phyloP scores from a whole-genome alignment of 306 rosid genomes.

The Sindora glabra region DNA sequence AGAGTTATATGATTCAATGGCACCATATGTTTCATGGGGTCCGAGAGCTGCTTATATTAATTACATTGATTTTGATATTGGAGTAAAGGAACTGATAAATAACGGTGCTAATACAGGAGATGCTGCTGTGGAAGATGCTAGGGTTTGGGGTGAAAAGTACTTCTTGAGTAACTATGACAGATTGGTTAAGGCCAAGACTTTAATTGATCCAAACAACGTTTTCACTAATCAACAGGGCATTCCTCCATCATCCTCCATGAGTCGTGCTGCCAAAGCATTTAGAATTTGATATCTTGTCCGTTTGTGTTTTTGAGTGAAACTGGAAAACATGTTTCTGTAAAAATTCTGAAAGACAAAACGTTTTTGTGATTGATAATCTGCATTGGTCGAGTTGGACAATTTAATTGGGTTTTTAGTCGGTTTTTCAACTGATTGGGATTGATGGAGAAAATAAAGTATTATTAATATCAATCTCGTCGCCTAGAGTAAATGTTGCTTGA shows the following conservation, averaged over 20 bases:
- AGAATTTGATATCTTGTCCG: no score
- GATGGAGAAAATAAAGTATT: no score
- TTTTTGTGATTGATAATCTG: no score
- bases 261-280: not conserved
- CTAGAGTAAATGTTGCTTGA: no score
- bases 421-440: no score
- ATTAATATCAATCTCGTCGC: no score
- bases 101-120: not conserved
- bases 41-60: conserved; percentile 79
- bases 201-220: conserved; percentile 53
- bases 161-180: conserved; percentile 65
- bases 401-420: no score
- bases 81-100: conserved; percentile 27
- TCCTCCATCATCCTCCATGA: conserved; percentile 35
- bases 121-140: conserved; percentile 38
- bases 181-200: conserved; percentile 60
- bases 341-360: no score
- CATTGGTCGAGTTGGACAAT: no score
- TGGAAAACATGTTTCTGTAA: not conserved
- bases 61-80: conserved; percentile 71
- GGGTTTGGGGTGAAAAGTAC: conserved; percentile 71
- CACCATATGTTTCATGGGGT: conserved; percentile 50
- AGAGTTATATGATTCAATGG: conserved; percentile 47
- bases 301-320: no score
- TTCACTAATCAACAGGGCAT: conserved; percentile 65